Conservation (phyloP, 2,329 filamentous ascomycete species). For the Trichophyton verrucosum region DNA sequence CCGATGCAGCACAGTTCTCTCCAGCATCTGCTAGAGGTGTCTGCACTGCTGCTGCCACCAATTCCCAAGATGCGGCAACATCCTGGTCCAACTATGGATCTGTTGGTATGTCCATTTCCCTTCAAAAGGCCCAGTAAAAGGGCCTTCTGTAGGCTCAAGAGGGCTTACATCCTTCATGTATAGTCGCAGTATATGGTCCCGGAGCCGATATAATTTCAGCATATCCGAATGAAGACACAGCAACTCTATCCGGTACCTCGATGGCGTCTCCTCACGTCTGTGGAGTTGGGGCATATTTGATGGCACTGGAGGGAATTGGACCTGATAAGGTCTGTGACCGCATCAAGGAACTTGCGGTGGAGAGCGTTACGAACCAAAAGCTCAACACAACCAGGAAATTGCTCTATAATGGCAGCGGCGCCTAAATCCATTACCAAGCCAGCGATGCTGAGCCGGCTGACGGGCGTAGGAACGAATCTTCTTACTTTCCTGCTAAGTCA, state of each 20-base stretch:
- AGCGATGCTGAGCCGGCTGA: neutral
- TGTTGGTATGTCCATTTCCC: constrained; percentile 20
- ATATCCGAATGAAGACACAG: constrained; percentile 38
- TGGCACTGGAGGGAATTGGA: constrained; percentile 38
- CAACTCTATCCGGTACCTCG: constrained; percentile 29
- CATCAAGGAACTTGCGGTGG: constrained; percentile 42
- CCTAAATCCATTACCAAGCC: neutral
- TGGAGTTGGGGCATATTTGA: constrained; percentile 43
- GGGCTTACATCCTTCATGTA: neutral
- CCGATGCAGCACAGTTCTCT: constrained; percentile 2
- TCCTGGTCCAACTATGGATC: constrained; percentile 31
- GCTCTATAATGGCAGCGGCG: constrained; percentile 18
- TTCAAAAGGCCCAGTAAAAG: neutral
- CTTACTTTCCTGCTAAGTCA: too few relatives aligned
- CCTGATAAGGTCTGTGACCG: constrained; percentile 33
- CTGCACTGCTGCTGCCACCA: constrained; percentile 32
- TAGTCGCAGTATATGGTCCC: constrained; percentile 45
- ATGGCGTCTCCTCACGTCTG: constrained; percentile 36
- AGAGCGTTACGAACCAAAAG: constrained; percentile 14
- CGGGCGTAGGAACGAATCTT: neutral
- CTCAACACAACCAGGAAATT: constrained; percentile 19
- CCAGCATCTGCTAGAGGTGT: constrained; percentile 30
- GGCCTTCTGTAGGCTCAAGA: neutral
- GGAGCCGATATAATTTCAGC: constrained; percentile 41
- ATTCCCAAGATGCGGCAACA: constrained; percentile 23